Evolutionary conservation across 208 protist species (phyloP).

Genomic region (Herpetomonas tarakana): DNA sequence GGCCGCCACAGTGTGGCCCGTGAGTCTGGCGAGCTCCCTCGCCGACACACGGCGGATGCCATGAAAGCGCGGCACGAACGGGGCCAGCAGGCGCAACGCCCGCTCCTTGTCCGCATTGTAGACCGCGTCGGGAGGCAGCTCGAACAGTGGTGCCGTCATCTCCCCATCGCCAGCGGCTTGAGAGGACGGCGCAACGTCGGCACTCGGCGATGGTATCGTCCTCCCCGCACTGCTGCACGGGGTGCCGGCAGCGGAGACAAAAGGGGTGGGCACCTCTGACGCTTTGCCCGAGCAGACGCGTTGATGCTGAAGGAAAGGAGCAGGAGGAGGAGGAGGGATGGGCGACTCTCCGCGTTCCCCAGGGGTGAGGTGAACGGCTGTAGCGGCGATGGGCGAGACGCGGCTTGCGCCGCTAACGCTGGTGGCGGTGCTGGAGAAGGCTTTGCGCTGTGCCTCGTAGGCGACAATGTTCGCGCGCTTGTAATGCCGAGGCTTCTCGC

Average conservation of each 20-base stretch:
- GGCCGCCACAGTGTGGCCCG: constrained; percentile 1
- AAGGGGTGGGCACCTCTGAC: not conserved
- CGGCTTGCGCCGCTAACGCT: constrained; percentile 9
- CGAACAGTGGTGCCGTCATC: not conserved
- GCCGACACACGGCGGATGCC: constrained; percentile 43
- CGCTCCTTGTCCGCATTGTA: constrained; percentile 21
- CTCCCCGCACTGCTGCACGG: not conserved
- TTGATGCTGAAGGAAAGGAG: too few relatives aligned
- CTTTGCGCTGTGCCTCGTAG: constrained; percentile 25
- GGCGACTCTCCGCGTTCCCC: too few relatives aligned
- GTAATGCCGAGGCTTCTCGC: constrained; percentile 12
- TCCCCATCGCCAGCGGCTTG: not conserved
- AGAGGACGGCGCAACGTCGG: constrained; percentile 4
- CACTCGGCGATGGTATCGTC: not conserved
- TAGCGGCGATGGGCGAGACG: not conserved
- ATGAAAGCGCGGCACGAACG: constrained; percentile 73
- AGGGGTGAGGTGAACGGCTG: not conserved
- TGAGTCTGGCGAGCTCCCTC: constrained; percentile 7
- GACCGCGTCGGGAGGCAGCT: not conserved
- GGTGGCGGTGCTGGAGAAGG: constrained; percentile 5
- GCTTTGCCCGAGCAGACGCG: too few relatives aligned
- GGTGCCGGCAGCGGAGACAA: not conserved
- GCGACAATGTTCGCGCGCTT: constrained; percentile 14
- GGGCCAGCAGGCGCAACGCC: constrained; percentile 44
- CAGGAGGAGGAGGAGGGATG: not conserved